These are phyloP conservation scores for Porphyrellus cyaneotinctus DNA, from an alignment of 768 basidiomycete species.

Conservation along the genomic window DNA sequence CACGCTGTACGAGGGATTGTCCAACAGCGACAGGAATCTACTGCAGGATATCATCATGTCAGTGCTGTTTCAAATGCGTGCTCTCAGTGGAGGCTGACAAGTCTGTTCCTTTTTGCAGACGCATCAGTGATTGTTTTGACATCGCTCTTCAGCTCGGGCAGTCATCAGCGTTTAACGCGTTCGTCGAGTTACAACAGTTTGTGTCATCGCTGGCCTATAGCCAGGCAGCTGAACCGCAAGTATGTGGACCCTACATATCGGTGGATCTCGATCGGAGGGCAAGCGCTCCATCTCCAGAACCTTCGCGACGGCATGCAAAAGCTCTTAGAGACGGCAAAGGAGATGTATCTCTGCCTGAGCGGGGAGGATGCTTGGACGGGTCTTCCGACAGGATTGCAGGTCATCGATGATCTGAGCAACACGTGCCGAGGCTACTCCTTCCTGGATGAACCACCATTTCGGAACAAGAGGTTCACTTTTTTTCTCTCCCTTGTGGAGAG, in stretches of 20 bases:
- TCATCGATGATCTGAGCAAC: background rate
- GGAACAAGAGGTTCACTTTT: background rate
- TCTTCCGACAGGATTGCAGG: background rate
- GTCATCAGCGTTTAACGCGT: background rate
- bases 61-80: background rate
- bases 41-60: background rate
- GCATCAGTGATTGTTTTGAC: background rate
- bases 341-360: background rate
- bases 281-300: background rate
- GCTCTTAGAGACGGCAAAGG: background rate
- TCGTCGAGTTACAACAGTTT: conserved; percentile 3
- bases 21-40: background rate
- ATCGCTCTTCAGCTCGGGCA: background rate
- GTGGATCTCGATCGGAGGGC: background rate
- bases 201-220: background rate
- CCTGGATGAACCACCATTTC: background rate
- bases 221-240: background rate
- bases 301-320: background rate
- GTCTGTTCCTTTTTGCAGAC: background rate
- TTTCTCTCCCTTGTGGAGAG: background rate
- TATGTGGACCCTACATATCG: background rate
- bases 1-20: background rate
- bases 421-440: background rate
- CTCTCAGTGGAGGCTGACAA: too few relatives aligned
- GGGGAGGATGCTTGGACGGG: background rate